phyloP scores from a whole-genome alignment of 2,329 filamentous ascomycete species.

The Xenosphaeropsis pyriputrescens region DNA sequence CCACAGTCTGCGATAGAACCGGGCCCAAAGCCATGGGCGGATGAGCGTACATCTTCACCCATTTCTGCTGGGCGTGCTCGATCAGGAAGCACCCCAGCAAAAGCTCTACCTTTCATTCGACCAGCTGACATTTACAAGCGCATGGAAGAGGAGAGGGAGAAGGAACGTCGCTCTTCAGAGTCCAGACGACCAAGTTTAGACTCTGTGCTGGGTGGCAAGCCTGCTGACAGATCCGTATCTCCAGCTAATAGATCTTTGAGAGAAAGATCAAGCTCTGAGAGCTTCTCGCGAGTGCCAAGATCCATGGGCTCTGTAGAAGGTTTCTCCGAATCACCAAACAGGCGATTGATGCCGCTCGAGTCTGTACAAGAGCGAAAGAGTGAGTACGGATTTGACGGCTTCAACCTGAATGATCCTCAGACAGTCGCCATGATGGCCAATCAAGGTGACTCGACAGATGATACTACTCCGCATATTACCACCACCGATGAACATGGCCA shows the following conservation, averaged over 20 bases:
- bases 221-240: slow-evolving; percentile 13
- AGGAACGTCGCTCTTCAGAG: slow-evolving; percentile 39
- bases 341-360: slow-evolving; percentile 27
- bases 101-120: slow-evolving; percentile 48
- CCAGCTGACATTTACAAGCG: slow-evolving; percentile 68
- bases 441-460: slow-evolving; percentile 5
- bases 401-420: slow-evolving; percentile 9
- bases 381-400: slow-evolving; percentile 38
- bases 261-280: slow-evolving; percentile 12
- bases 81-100: slow-evolving; percentile 23
- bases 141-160: slow-evolving; percentile 48
- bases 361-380: slow-evolving; percentile 42
- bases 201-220: slow-evolving; percentile 19
- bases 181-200: slow-evolving; percentile 41
- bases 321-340: slow-evolving; percentile 5
- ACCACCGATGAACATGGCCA: slow-evolving; percentile 1
- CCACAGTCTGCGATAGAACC: slow-evolving; percentile 5
- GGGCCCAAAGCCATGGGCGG: slow-evolving; percentile 16
- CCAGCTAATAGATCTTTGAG: slow-evolving; percentile 4
- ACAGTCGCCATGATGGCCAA: background rate
- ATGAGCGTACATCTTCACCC: slow-evolving; percentile 25
- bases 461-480: too few relatives aligned
- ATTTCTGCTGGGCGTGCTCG: slow-evolving; percentile 12
- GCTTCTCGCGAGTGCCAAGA: slow-evolving; percentile 5
- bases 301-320: slow-evolving; percentile 1